A percentile compares a stretch with the other conserved stretches of the same genome.
These are phyloP conservation scores for Phialemonium atrogriseum DNA, from an alignment of 2,329 filamentous ascomycete genomes.

Conservation along the genomic window DNA sequence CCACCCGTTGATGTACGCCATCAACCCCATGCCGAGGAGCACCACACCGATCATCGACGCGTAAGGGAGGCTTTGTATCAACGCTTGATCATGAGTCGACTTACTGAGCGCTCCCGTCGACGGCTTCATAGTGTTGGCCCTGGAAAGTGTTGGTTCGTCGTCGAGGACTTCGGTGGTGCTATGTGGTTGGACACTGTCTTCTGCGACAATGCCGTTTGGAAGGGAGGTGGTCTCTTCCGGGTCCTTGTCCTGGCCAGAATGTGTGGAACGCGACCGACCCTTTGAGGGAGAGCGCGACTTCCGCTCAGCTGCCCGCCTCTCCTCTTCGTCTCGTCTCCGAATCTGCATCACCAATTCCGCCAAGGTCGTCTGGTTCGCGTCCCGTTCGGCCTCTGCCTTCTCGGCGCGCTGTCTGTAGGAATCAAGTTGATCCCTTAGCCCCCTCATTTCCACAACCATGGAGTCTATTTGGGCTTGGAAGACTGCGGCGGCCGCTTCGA, in stretches of 20 bases:
- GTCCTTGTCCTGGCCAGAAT: slow-evolving; percentile 7
- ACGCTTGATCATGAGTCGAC: slow-evolving; percentile 32
- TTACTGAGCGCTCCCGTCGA: slow-evolving; percentile 28
- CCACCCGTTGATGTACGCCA: slow-evolving; percentile 84
- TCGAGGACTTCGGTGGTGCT: slow-evolving; percentile 15
- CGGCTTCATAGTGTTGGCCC: slow-evolving; percentile 41
- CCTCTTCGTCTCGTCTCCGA: slow-evolving; percentile 55
- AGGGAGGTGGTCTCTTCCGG: slow-evolving; percentile 11
- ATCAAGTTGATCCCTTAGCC: slow-evolving; percentile 73
- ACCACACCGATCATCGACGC: slow-evolving; percentile 78
- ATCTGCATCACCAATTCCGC: slow-evolving; percentile 85
- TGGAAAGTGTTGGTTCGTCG: slow-evolving; percentile 34
- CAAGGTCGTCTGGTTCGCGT: slow-evolving; percentile 63
- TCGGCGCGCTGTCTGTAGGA: slow-evolving; percentile 71
- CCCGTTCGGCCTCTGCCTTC: slow-evolving; percentile 68
- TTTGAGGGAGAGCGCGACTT: slow-evolving; percentile 29
- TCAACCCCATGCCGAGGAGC: slow-evolving; percentile 70
- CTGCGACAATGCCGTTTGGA: slow-evolving; percentile 16
- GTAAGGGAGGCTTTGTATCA: slow-evolving; percentile 59
- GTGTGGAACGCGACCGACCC: slow-evolving; percentile 17
- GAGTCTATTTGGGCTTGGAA: slow-evolving; percentile 66
- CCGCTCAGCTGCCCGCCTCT: slow-evolving; percentile 33
- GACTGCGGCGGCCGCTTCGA: slow-evolving; percentile 26
- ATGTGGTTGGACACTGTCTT: slow-evolving; percentile 8
- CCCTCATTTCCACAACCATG: slow-evolving; percentile 72